phyloP scores from a whole-genome alignment of 768 basidiomycete genomes.

The Leucocoprinus birnbaumii region DNA sequence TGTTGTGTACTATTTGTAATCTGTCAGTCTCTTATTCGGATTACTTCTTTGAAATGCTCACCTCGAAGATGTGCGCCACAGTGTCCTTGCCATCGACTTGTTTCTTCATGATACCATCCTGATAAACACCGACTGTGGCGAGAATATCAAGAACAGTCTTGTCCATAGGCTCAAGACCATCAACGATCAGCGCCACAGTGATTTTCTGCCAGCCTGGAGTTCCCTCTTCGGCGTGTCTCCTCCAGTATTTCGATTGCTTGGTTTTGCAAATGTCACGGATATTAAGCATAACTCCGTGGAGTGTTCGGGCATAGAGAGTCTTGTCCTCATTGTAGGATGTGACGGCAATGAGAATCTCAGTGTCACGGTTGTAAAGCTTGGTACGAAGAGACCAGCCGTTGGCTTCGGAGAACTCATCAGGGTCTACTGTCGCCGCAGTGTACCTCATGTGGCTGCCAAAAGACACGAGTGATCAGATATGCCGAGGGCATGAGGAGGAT shows the following conservation, averaged over 20 bases:
- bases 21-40: not conserved
- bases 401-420: slow-evolving; percentile 80
- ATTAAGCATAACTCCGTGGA: slow-evolving; percentile 97
- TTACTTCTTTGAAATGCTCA: slow-evolving; percentile 23
- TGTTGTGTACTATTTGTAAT: slow-evolving; percentile 79
- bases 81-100: slow-evolving; percentile 85
- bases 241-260: slow-evolving; percentile 92
- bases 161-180: slow-evolving; percentile 94
- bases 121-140: slow-evolving; percentile 89
- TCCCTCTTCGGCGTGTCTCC: slow-evolving; percentile 77
- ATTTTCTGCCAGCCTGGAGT: slow-evolving; percentile 90
- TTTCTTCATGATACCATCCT: slow-evolving; percentile 95
- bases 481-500: not conserved
- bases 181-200: slow-evolving; percentile 84
- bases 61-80: slow-evolving; percentile 95
- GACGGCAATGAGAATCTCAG: slow-evolving; percentile 92
- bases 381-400: slow-evolving; percentile 84
- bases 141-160: slow-evolving; percentile 89
- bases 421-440: slow-evolving; percentile 88
- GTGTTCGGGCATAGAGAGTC: slow-evolving; percentile 83
- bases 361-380: slow-evolving; percentile 83
- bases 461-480: not conserved
- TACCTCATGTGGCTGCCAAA: slow-evolving; percentile 84
- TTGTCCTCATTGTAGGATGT: slow-evolving; percentile 95
- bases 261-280: slow-evolving; percentile 97